phyloP scores from a whole-genome alignment of 371 early-diverging fungal species.

The Chytridium lagenaria region DNA sequence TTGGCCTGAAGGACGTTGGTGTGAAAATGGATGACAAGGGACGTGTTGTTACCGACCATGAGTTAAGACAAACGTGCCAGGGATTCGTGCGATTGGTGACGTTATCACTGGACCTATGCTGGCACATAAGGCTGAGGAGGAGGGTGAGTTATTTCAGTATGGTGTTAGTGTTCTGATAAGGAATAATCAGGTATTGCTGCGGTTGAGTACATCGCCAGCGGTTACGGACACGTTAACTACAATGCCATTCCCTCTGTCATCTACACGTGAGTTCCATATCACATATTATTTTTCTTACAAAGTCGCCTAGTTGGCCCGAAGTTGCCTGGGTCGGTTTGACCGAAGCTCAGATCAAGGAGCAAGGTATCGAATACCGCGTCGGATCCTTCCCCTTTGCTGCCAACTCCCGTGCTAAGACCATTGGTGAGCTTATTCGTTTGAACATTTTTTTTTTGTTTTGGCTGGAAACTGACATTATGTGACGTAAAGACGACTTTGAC shows the following conservation, averaged over 20 bases:
- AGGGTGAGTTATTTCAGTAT: conserved; percentile 76
- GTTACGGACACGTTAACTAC: conserved; percentile 98
- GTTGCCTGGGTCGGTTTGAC: conserved; percentile 98
- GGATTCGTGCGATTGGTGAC: conserved; percentile 96
- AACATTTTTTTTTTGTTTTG: not conserved
- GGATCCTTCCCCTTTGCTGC: conserved; percentile 96
- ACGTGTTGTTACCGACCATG: conserved; percentile 83
- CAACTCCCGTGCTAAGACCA: conserved; percentile 97
- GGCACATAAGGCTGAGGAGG: conserved; percentile 99
- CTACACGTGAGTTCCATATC: conserved; percentile 73
- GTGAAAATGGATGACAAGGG: conserved; percentile 89
- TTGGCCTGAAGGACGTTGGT: conserved; percentile 90
- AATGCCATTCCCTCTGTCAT: conserved; percentile 97
- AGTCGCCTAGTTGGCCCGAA: conserved; percentile 71
- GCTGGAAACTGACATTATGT: not conserved
- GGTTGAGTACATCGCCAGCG: conserved; percentile 89
- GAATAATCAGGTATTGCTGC: conserved; percentile 80
- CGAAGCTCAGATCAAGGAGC: conserved; percentile 90
- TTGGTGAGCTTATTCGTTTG: conserved; percentile 55
- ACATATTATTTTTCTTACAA: not conserved
- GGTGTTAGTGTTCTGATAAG: too few species aligned
- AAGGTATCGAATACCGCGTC: conserved; percentile 76
- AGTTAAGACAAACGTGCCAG: conserved; percentile 87
- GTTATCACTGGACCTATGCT: conserved; percentile 97
- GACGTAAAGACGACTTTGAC: conserved; percentile 72